Evolutionary conservation across 2,329 filamentous ascomycete genomes (phyloP).

Genomic region (Alternaria angustiovoidea): DNA sequence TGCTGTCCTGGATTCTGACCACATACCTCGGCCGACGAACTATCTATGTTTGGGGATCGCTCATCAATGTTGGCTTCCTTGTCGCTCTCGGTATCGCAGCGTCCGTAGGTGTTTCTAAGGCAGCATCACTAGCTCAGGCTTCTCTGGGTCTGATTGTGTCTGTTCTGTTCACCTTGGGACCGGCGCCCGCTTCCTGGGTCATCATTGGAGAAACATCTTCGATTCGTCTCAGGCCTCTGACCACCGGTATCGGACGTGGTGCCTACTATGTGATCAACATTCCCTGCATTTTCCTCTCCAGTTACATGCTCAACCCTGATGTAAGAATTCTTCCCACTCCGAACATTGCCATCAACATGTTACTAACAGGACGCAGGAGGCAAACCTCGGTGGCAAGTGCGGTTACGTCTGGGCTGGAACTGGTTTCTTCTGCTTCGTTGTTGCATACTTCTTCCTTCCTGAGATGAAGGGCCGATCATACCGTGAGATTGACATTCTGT

Average conservation of each 20-base stretch:
- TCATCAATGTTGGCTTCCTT: slow-evolving; percentile 63
- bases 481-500: slow-evolving; percentile 60
- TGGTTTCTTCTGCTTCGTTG: slow-evolving; percentile 62
- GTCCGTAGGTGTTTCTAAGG: slow-evolving; percentile 55
- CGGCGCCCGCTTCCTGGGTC: slow-evolving; percentile 70
- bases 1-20: slow-evolving; percentile 73
- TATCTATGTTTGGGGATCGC: slow-evolving; percentile 69
- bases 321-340: slow-evolving; percentile 54
- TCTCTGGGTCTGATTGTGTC: slow-evolving; percentile 71
- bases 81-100: slow-evolving; percentile 67
- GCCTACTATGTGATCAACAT: slow-evolving; percentile 71
- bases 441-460: slow-evolving; percentile 61
- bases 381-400: slow-evolving; percentile 53
- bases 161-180: slow-evolving; percentile 69
- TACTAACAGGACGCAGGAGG: slow-evolving; percentile 68
- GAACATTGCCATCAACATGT: slow-evolving; percentile 50
- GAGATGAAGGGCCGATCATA: slow-evolving; percentile 63
- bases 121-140: slow-evolving; percentile 64
- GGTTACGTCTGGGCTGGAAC: slow-evolving; percentile 52
- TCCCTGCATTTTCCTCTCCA: slow-evolving; percentile 70
- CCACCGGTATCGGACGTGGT: slow-evolving; percentile 70
- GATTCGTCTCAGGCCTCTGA: slow-evolving; percentile 70
- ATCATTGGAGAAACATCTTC: slow-evolving; percentile 73
- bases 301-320: slow-evolving; percentile 67
- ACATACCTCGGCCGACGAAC: slow-evolving; percentile 69